Percentiles rank a stretch among this genome's conserved stretches.
phyloP scores from a whole-genome alignment of 176 grass and related monocot species.

The Lolium perenne region DNA sequence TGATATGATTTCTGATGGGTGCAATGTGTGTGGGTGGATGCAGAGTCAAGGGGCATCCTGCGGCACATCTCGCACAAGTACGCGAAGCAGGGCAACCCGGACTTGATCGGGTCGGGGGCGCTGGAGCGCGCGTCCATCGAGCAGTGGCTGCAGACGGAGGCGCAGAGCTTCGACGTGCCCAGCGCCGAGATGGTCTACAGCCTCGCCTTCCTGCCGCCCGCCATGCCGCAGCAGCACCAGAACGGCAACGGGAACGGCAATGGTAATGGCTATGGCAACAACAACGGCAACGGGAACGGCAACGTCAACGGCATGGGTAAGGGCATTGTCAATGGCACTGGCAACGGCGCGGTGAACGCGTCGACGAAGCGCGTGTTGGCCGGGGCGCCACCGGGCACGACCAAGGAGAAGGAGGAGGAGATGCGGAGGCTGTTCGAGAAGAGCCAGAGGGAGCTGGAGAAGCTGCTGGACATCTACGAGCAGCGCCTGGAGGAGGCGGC shows the following conservation, averaged over 20 bases:
- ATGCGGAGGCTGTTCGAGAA: conserved; percentile 56
- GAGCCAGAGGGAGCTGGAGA: conserved; percentile 66
- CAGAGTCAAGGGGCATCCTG: conserved; percentile 85
- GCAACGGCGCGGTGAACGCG: conserved; percentile 19
- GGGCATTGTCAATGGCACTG: neutral
- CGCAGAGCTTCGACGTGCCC: conserved; percentile 84
- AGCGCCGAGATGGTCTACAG: conserved; percentile 85
- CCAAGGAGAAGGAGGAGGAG: conserved; percentile 56
- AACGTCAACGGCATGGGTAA: neutral
- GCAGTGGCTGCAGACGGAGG: conserved; percentile 97
- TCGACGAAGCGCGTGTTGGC: conserved; percentile 10
- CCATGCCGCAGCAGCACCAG: conserved; percentile 19
- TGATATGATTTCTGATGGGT: neutral
- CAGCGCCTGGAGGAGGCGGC: conserved; percentile 63
- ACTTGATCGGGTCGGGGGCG: conserved; percentile 74
- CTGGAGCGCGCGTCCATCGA: conserved; percentile 92
- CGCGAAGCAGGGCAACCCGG: conserved; percentile 63
- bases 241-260: conserved; percentile 25
- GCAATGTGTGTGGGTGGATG: neutral
- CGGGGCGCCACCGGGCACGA: neutral
- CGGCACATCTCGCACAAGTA: conserved; percentile 84
- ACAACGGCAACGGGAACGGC: neutral
- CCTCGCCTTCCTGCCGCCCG: conserved; percentile 56
- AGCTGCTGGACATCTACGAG: conserved; percentile 91
- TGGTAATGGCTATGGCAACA: neutral